Evolutionary conservation across 2,329 filamentous ascomycete genomes (phyloP).

Genomic region (Capronia coronata): DNA sequence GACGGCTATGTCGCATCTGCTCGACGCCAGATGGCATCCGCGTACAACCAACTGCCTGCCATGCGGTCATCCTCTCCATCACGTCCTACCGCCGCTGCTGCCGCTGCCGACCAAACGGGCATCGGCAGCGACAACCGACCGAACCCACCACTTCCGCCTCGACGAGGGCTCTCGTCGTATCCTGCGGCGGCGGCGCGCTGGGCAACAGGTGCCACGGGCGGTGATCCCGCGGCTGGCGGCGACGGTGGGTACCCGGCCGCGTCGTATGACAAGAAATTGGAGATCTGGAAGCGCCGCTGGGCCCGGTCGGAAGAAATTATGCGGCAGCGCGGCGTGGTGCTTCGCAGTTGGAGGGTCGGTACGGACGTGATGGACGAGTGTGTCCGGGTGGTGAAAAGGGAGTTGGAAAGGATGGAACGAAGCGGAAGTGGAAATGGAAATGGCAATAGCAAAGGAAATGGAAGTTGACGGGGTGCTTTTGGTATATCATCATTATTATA

Average conservation of each 20-base stretch:
- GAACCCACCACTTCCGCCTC: constrained; percentile 31
- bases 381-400: constrained; percentile 39
- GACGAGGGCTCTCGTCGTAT: constrained; percentile 28
- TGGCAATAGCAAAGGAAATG: too few relatives aligned
- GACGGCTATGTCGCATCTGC: constrained; percentile 28
- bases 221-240: constrained; percentile 22
- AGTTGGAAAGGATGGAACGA: constrained; percentile 24
- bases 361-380: constrained; percentile 42
- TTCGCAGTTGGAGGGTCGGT: constrained; percentile 44
- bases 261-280: constrained; percentile 42
- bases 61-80: constrained; percentile 25
- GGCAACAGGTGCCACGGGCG: constrained; percentile 27
- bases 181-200: constrained; percentile 31
- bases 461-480: background rate
- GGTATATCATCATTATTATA: too few relatives aligned
- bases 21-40: constrained; percentile 22
- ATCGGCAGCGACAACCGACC: constrained; percentile 25
- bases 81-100: too few relatives aligned
- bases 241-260: constrained; percentile 17
- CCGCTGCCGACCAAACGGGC: constrained; percentile 28
- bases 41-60: constrained; percentile 28
- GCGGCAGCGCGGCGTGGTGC: constrained; percentile 37
- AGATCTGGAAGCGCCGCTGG: constrained; percentile 46
- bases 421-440: background rate
- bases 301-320: constrained; percentile 41